Base-by-base conservation (phyloP, 2,329 filamentous ascomycete species). In the Epichloe gansuensis region DNA sequence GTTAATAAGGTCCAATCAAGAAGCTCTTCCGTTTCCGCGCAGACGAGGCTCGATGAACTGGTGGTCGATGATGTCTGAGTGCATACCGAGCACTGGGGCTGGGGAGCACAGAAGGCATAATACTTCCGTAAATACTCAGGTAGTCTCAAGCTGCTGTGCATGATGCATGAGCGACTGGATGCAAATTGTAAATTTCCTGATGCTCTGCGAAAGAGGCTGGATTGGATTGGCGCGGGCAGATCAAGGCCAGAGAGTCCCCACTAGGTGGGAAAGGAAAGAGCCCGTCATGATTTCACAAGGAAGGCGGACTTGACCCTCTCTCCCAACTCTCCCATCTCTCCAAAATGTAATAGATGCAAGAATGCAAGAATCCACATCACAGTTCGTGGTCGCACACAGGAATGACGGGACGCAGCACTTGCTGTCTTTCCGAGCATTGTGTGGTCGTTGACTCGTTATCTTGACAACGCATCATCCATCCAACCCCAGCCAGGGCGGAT, bases 381-480 rank as follows among this genome's bases (percentile, higher is more conserved):
- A 38, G 37, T 5, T 43, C 41, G 41, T 21, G 5, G 41, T 43
- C 11, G 39, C 25, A 42, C 37, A 39, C 17, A 17, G 21, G 35
- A 38, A 12, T 12, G 37, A 39, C 37, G 12, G 37, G 37, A 39
- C 17, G 45, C 31, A 17, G 31, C 31, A 12, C 45, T 23, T 39
- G 35, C 46, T 51, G 50, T 12, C 35, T 39, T 28, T 65, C 62
- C 63, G 61, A 48, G 47, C 56, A 62, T 67, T 54, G 55, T 66
- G 57, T 68, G 63, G 66, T 58, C 56, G 56, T 62, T 58, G 61
- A 63, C 62, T 68, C 56, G 56, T 62, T 58, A 61, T 63, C 62
- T 68, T 76, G 75, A 75, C 74, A 76, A 75, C 74, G 69, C 72
- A 76, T 75, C 72, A 72, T 64, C 68, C 39, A 39, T 41, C 28